These are phyloP conservation scores for Thozetella sp. DNA, from an alignment of 495 filamentous ascomycete genomes.

Conservation along the genomic window DNA sequence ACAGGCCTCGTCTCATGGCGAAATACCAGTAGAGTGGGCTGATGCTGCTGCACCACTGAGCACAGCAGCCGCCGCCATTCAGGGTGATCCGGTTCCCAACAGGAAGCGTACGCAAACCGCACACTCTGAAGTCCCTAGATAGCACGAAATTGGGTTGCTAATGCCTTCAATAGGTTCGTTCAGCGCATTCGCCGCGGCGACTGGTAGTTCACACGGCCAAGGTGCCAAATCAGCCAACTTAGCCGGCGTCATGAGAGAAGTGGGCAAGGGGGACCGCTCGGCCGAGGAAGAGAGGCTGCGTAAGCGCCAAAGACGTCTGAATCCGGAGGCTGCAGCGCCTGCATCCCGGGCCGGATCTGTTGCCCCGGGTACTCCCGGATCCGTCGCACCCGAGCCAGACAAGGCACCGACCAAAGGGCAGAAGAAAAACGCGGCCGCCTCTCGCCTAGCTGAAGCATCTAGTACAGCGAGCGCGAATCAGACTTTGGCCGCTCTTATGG, in stretches of 20 bases:
- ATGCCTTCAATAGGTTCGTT: constrained; percentile 22
- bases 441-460: constrained; percentile 50
- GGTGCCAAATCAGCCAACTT: constrained; percentile 28
- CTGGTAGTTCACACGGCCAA: constrained; percentile 9
- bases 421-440: constrained; percentile 59
- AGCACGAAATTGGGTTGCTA: constrained; percentile 9
- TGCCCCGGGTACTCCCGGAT: constrained; percentile 50
- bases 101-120: constrained; percentile 68
- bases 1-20: constrained; percentile 70
- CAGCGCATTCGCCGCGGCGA: constrained; percentile 12
- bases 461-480: constrained; percentile 57
- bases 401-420: constrained; percentile 57
- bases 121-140: no score
- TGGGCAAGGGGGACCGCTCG: constrained; percentile 40
- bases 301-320: constrained; percentile 49
- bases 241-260: constrained; percentile 32
- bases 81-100: constrained; percentile 41
- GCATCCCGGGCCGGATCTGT: constrained; percentile 44
- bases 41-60: constrained; percentile 58
- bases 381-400: constrained; percentile 43
- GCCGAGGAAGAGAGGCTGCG: constrained; percentile 47
- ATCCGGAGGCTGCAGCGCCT: constrained; percentile 33
- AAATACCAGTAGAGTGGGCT: constrained; percentile 68
- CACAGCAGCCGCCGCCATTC: constrained; percentile 31
- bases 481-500: constrained; percentile 54